phyloP scores from a whole-genome alignment of 805 yeast species.

The Saccharomycopsis guyanensis region DNA sequence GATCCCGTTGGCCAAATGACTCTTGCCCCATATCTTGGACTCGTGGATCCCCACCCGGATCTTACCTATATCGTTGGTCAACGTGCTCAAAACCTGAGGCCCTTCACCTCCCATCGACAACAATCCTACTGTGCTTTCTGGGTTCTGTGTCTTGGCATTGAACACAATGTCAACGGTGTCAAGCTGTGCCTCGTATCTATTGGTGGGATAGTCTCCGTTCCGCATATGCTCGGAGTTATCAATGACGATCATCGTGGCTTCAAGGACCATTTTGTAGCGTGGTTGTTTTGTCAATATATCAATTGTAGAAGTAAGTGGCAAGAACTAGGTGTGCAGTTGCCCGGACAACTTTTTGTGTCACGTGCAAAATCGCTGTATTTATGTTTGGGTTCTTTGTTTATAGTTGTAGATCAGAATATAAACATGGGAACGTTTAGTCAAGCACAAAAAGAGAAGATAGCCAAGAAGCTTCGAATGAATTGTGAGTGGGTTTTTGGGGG shows the following conservation, averaged over 20 bases:
- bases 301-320: background rate
- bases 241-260: slow-evolving; percentile 90
- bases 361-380: background rate
- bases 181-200: slow-evolving; percentile 86
- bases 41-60: slow-evolving; percentile 71
- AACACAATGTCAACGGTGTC: slow-evolving; percentile 85
- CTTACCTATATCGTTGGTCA: slow-evolving; percentile 82
- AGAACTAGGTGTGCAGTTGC: background rate
- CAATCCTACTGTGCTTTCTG: slow-evolving; percentile 90
- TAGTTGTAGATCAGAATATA: background rate
- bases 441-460: slow-evolving; percentile 17
- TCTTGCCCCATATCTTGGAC: slow-evolving; percentile 53
- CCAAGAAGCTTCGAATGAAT: slow-evolving; percentile 12
- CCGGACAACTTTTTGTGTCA: background rate
- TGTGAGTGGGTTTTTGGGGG: slow-evolving; percentile 5
- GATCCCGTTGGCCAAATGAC: slow-evolving; percentile 71
- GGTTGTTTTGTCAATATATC: background rate
- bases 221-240: slow-evolving; percentile 96
- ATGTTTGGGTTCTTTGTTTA: background rate
- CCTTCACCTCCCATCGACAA: slow-evolving; percentile 82
- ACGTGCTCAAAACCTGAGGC: slow-evolving; percentile 81
- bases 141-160: slow-evolving; percentile 81
- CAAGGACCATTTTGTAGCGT: slow-evolving; percentile 65
- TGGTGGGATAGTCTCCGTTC: slow-evolving; percentile 87
- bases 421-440: slow-evolving; percentile 14